Evolutionary conservation across 2,329 filamentous ascomycete species (phyloP), one percentile per base, ranked within the genome.

Genomic region (Aspergillus flavus): DNA sequence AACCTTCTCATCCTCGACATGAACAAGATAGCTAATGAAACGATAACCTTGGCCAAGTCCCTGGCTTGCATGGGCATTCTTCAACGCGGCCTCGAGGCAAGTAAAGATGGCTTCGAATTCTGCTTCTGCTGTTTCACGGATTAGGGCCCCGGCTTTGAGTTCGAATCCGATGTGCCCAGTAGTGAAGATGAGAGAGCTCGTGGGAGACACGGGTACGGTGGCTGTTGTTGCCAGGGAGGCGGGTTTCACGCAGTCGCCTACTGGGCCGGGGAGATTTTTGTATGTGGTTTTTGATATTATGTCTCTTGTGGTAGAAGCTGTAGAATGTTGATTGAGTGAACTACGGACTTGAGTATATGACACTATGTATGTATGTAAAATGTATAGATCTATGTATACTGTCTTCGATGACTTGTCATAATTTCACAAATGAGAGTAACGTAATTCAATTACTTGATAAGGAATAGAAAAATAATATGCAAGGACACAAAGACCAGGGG

Each of bases 81-180:
- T 59, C 39, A 68, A 43, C 2, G 66, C 66, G 11, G 59, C 64
- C 45, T 64, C 64, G 4, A 66, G 64, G 45, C 66, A 68, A 32
- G 45, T 46, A 53, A 68, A 66, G 16, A 66, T 66, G 32, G 66
- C 66, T 16, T 63, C 57, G 32, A 68, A 68, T 28, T 68, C 57
- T 21, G 32, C 32, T 39, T 59, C 57, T 5, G 34, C 16, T 9
- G 57, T 59, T n/a, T 41, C 45, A 4, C 14, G 26, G 19, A 59
- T 32, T 4, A 59, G 21, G 9, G 6, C 16, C 0, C 57, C 57
- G 6, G 48, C 53, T 14, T 45, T 30, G 2, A 54, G 41, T 26
- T 62, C 16, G 14, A 62, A 48, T 11, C 60, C 55, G 36, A 58
- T 58, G 14, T 62, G 55, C 16, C 60, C 60, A 11, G 55, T 62